Evolutionary conservation across 2,329 filamentous ascomycete species (phyloP), one percentile per base, ranked within the genome.

Genomic region (Westerdykella sp.): DNA sequence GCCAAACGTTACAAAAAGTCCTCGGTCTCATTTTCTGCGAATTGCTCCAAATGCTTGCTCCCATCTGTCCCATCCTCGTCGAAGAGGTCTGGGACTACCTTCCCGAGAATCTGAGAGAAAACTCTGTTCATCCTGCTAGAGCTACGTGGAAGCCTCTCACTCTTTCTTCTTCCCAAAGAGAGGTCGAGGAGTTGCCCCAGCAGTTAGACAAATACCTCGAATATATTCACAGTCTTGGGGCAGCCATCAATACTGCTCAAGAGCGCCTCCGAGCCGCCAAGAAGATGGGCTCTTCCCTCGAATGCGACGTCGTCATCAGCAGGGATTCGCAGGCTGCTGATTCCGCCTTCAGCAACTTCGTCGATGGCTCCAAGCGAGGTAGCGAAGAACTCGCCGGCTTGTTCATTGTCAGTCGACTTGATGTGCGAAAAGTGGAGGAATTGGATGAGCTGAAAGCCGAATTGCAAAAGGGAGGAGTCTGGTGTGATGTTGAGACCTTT

Each of bases 61-160:
- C 91, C 1, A 78, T 95, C 43, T 85, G 84, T 9, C 91, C 91
- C 1, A 66, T 90, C 32, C 76, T 97, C 4, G 84, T 96, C 0
- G 87, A 95, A 60, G 91, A 97, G 68, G 84, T 85, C 1, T 95
- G 87, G 87, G 81, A 84, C 42, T 79, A 89, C 65, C 77, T 83
- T 3, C 87, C 90, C 0, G 66, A 72, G 9, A 77, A 75, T 65
- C 77, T 93, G 65, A 76, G 75, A 40, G 41, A 53, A 0, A 21
- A 40, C 1, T 58, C 53, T 21, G 36, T 44, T 1, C 62, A 67
- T 39, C 66, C 63, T 1, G 56, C 56, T 0, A 46, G 58, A 15
- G 42, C 50, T 0, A 32, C 41, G 1, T 68, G 54, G 57, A 45
- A 25, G 6, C 56, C 50, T 21, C 64, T 64, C 0, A 41, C 47